phyloP scores from a whole-genome alignment of 2,329 filamentous ascomycete genomes.

The Hirsutella minnesotensis region DNA sequence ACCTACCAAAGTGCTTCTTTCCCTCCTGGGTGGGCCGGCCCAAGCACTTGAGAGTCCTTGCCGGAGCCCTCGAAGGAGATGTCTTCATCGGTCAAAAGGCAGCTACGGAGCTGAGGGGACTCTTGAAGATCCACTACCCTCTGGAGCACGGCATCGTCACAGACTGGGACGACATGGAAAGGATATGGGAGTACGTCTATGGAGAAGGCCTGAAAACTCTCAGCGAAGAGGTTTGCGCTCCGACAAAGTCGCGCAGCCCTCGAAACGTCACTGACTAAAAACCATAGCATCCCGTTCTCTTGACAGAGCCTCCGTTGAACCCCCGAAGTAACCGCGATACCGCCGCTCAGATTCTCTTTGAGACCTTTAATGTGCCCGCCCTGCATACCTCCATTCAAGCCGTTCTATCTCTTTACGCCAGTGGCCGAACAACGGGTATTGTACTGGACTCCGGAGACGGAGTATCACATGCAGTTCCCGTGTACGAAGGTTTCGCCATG shows the following conservation, averaged over 20 bases:
- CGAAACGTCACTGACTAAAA: slow-evolving; percentile 8
- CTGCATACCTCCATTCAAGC: slow-evolving; percentile 96
- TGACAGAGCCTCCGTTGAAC: slow-evolving; percentile 93
- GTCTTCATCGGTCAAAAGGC: slow-evolving; percentile 88
- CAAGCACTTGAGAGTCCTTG: slow-evolving; percentile 88
- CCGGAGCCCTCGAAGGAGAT: slow-evolving; percentile 92
- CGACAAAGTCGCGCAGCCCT: not conserved
- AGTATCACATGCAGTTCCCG: slow-evolving; percentile 91
- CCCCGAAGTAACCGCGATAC: slow-evolving; percentile 91
- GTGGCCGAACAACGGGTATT: slow-evolving; percentile 88
- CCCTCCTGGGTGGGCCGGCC: slow-evolving; percentile 94
- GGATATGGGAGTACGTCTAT: slow-evolving; percentile 98
- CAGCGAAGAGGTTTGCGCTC: slow-evolving; percentile 71
- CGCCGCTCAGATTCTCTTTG: slow-evolving; percentile 93
- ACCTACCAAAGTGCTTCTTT: slow-evolving; percentile 92
- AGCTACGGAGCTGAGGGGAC: slow-evolving; percentile 77
- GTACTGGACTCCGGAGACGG: slow-evolving; percentile 93
- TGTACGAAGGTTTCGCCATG: slow-evolving; percentile 96
- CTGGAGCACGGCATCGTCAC: slow-evolving; percentile 97
- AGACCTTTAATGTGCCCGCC: slow-evolving; percentile 96
- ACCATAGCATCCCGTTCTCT: slow-evolving; percentile 73
- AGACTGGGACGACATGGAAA: slow-evolving; percentile 99
- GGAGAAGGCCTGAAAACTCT: slow-evolving; percentile 90
- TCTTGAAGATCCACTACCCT: slow-evolving; percentile 92
- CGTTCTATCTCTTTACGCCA: slow-evolving; percentile 89